Evolutionary conservation across 257 asterid genomes (phyloP).

Genomic region (Solanum arcanum): DNA sequence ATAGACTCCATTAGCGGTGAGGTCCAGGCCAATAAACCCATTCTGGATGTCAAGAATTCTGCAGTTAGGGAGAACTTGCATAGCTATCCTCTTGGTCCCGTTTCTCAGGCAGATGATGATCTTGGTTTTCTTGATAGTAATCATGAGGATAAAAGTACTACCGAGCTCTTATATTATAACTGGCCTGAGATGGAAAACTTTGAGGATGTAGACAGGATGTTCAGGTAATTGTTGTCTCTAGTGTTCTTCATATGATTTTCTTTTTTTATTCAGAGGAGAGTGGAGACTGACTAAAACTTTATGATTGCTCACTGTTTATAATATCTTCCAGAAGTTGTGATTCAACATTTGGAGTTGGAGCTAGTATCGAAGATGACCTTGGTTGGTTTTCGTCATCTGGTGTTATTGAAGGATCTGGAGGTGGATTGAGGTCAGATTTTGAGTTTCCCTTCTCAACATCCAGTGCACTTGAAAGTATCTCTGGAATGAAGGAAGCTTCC

Average conservation of each 20-base stretch:
- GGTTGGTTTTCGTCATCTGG: conserved; percentile 65
- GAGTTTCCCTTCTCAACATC: conserved; percentile 35
- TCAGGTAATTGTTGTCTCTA: conserved; percentile 40
- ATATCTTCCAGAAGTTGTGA: conserved; percentile 52
- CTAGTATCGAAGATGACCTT: conserved; percentile 41
- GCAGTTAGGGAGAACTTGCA: conserved; percentile 31
- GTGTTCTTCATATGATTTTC: background rate
- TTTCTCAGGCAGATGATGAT: conserved; percentile 31
- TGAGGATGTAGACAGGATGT: conserved; percentile 77
- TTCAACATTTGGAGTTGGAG: conserved; percentile 66
- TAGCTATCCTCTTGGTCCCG: conserved; percentile 32
- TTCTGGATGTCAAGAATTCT: conserved; percentile 20
- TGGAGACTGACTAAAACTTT: background rate
- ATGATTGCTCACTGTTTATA: background rate
- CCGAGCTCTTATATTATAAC: conserved; percentile 40
- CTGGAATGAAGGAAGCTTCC: conserved; percentile 18
- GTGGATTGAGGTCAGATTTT: conserved; percentile 30
- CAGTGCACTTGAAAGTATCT: conserved; percentile 14
- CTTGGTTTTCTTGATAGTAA: conserved; percentile 33
- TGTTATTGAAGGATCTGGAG: conserved; percentile 33
- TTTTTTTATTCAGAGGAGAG: background rate
- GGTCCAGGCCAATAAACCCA: conserved; percentile 19
- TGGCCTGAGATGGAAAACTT: conserved; percentile 82
- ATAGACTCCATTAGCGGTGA: conserved; percentile 19
- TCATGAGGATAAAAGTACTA: conserved; percentile 36